Percentiles rank a stretch among this genome's conserved stretches.
phyloP scores from a whole-genome alignment of 768 basidiomycete genomes.

The Leccinum subtestaceum region DNA sequence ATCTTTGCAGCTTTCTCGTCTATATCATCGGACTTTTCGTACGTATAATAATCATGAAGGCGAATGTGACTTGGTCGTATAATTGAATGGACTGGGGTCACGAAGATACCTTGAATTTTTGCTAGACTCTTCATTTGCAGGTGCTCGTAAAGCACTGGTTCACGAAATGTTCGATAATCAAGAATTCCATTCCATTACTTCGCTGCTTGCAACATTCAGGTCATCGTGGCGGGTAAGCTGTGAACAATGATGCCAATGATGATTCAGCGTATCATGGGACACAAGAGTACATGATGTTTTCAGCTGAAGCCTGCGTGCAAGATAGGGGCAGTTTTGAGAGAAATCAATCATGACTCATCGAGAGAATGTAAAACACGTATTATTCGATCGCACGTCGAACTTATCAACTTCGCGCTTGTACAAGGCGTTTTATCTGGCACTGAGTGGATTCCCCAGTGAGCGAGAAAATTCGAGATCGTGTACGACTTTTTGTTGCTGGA shows the following conservation, averaged over 20 bases:
- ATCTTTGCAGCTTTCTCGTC: conserved; percentile 9
- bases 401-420: too few species aligned
- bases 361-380: too few species aligned
- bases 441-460: too few species aligned
- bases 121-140: not conserved
- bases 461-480: too few species aligned
- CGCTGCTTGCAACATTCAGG: not conserved
- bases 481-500: too few species aligned
- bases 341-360: too few species aligned
- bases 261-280: not conserved
- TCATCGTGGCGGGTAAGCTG: not conserved
- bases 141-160: not conserved
- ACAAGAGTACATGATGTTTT: not conserved
- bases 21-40: conserved; percentile 20
- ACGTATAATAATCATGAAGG: conserved; percentile 16
- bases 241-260: not conserved
- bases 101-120: not conserved
- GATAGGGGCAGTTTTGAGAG: not conserved
- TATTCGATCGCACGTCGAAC: too few species aligned
- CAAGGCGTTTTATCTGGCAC: too few species aligned
- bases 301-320: not conserved
- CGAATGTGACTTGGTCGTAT: not conserved
- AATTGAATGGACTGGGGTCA: not conserved
- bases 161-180: not conserved
- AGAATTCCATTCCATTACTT: conserved; percentile 1